Percentiles rank a stretch among this genome's conserved stretches.
These are phyloP conservation scores for Lentinula novae-zelandiae DNA, from an alignment of 1,284 basidiomycete genomes.

Conservation along the genomic window DNA sequence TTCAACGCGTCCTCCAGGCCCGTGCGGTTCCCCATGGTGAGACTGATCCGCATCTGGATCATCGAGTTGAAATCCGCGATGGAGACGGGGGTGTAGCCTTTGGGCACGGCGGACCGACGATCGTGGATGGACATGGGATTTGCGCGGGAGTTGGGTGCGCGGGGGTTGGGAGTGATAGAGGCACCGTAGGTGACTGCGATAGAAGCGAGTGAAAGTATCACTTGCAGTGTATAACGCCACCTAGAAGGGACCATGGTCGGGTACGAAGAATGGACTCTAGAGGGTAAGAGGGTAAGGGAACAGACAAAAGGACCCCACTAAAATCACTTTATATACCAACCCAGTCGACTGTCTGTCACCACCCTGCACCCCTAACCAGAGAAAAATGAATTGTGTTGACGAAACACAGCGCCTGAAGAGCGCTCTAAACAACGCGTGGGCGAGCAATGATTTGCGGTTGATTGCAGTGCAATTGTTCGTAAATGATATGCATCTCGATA, in stretches of 20 bases:
- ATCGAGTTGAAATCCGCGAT: background rate
- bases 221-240: background rate
- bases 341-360: too few relatives aligned
- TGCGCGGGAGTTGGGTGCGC: background rate
- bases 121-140: background rate
- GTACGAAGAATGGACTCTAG: background rate
- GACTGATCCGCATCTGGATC: slow-evolving; percentile 2
- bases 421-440: background rate
- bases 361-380: too few relatives aligned
- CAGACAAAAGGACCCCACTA: too few relatives aligned
- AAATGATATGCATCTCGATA: background rate
- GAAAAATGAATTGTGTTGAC: background rate
- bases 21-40: background rate
- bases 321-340: too few relatives aligned
- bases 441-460: background rate
- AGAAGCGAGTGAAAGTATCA: background rate
- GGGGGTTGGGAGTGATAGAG: background rate
- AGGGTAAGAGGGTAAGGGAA: background rate
- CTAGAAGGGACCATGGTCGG: background rate
- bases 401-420: background rate
- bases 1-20: slow-evolving; percentile 3
- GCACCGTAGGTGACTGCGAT: background rate
- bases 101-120: background rate
- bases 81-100: background rate
- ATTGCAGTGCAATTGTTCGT: background rate